phyloP scores from a whole-genome alignment of 2,329 filamentous ascomycete genomes.

The Alternaria gansuensis region DNA sequence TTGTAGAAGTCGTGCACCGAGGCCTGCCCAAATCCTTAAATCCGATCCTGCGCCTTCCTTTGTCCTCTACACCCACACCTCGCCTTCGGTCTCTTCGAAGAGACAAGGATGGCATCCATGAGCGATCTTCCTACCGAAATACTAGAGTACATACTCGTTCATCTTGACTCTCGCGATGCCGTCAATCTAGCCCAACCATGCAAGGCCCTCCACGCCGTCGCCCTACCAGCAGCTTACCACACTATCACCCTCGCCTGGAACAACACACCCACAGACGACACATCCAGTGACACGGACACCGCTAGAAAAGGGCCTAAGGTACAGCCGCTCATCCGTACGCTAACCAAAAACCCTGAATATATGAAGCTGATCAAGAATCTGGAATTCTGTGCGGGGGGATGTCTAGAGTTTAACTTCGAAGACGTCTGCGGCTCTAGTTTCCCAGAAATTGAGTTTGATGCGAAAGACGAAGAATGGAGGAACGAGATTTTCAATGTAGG shows the following conservation, averaged over 20 bases:
- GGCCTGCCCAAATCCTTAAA: conserved; percentile 1
- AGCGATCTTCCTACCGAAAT: conserved; percentile 4
- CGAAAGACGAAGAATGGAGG: background rate
- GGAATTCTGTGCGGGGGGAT: background rate
- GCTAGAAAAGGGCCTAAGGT: background rate
- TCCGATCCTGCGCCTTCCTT: conserved; percentile 1
- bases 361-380: background rate
- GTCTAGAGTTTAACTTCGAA: background rate
- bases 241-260: conserved; percentile 3
- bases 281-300: background rate
- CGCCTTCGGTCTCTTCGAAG: background rate
- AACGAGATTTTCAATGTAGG: background rate
- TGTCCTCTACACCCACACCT: background rate
- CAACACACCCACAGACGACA: background rate
- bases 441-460: background rate
- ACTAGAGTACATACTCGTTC: conserved; percentile 6
- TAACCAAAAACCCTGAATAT: background rate
- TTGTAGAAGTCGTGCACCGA: conserved; percentile 7
- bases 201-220: conserved; percentile 3
- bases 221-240: conserved; percentile 2
- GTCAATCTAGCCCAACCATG: conserved; percentile 5
- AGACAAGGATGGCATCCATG: background rate
- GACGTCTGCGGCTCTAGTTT: background rate
- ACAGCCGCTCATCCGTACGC: background rate
- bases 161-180: background rate